Evolutionary conservation across 228 moss, liverwort and hornwort genomes (phyloP), one percentile per base, ranked within the genome.

Genomic region (Sphagnum fallax): DNA sequence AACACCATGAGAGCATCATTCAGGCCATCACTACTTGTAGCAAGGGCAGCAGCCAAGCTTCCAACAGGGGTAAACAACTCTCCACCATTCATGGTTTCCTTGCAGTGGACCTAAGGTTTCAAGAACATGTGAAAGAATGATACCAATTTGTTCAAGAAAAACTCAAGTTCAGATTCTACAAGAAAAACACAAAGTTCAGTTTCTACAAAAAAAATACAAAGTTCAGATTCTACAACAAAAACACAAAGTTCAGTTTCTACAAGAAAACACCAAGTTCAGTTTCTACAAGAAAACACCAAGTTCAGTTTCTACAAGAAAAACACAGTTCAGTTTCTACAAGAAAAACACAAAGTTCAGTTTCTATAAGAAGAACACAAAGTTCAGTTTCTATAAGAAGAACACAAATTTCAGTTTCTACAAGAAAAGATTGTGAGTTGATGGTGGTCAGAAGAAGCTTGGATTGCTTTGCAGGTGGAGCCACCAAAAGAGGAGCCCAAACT

Each of bases 401-500:
- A 67, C 18, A 49, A 11, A n/a, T n/a, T n/a, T 5, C 50, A 6
- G 9, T 49, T 71, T 8, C 9, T 52, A 10, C 2, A 5, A 5
- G 18, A 4, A 5, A 68, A 52, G 51, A 8, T 65, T 74, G 52
- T n/a, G 50, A 47, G 11, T 4, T 5, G 13, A 49, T 47, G 48
- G 32, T 52, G 63, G 14, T 4, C 67, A 16, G 16, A 65, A 50
- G 10, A 10, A 12, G 32, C 32, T 32, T 32, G 32, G 32, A 32
- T 32, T 32, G 32, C 32, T 32, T 32, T 61, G 52, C 68, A 89
- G 93, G 89, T 93, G n/a, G 91, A 84, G 51, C 66, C 73, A 32
- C 96, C 96, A 1, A 74, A 61, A 76, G 87, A 82, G 49, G 87
- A 90, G 72, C 90, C 88, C 4, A 92, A 83, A 49, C 64, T 95